Conservation (phyloP, 169 alveolate species). For the Plasmodium knowlesi region DNA sequence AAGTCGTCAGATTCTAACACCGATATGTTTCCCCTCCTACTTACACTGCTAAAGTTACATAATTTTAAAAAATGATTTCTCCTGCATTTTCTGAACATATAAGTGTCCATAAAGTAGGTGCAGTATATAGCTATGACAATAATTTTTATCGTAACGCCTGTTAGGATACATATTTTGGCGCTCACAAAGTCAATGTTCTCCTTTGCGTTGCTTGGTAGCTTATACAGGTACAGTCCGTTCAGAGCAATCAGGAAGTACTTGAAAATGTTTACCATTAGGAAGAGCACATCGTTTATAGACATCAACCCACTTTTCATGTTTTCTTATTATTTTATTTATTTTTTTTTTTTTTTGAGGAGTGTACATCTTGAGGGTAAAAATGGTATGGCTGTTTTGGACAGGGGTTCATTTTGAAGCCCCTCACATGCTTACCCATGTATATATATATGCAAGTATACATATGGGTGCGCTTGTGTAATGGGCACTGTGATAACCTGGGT, state of each 20-base stretch:
- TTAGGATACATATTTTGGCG: constrained; percentile 17
- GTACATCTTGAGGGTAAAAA: constrained; percentile 1
- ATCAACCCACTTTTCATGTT: constrained; percentile 62
- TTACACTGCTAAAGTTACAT: neutral
- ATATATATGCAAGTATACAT: neutral
- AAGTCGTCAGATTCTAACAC: constrained; percentile 53
- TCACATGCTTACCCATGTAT: neutral
- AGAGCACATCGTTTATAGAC: constrained; percentile 40
- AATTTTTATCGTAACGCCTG: constrained; percentile 45
- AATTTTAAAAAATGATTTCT: constrained; percentile 4
- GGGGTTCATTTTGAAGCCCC: neutral
- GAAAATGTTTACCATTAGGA: constrained; percentile 38
- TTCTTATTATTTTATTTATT: no score
- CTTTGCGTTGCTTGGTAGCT: constrained; percentile 1
- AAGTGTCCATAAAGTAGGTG: constrained; percentile 31
- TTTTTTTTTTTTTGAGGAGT: constrained; percentile 6
- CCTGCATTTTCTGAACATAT: constrained; percentile 11
- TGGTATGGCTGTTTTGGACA: neutral
- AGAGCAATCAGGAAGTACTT: constrained; percentile 49
- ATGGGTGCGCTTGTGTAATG: neutral
- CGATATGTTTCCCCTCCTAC: neutral
- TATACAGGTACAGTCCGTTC: constrained; percentile 39
- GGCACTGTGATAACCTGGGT: neutral
- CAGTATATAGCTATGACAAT: constrained; percentile 26
- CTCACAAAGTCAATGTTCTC: constrained; percentile 2